Conservation (phyloP, 2,329 filamentous ascomycete genomes). For the Diaporthe nobilis region DNA sequence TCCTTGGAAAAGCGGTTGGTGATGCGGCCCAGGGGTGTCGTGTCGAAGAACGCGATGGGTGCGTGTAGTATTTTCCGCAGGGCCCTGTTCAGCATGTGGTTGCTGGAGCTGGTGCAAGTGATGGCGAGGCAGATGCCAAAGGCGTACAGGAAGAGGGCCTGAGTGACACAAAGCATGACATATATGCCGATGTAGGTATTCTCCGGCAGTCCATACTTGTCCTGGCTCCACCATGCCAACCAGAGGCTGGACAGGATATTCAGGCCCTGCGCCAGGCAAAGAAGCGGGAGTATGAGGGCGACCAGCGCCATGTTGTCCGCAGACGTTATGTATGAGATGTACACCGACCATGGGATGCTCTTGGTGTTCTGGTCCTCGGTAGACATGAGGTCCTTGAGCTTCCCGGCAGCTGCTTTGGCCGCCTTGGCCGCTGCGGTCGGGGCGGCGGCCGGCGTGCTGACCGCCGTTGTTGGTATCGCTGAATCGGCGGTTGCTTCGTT, state of each 20-base stretch:
- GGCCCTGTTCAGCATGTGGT: slow-evolving; percentile 66
- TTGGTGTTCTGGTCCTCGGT: slow-evolving; percentile 60
- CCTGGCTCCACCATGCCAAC: slow-evolving; percentile 79
- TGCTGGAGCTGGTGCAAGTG: slow-evolving; percentile 75
- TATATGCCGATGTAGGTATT: slow-evolving; percentile 68
- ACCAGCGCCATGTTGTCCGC: slow-evolving; percentile 52
- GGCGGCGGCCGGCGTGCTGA: slow-evolving; percentile 66
- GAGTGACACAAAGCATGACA: slow-evolving; percentile 68
- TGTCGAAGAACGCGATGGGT: slow-evolving; percentile 69
- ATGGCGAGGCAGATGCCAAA: slow-evolving; percentile 75
- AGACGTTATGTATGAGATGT: slow-evolving; percentile 66
- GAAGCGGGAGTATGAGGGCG: slow-evolving; percentile 64
- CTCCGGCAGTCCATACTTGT: slow-evolving; percentile 70
- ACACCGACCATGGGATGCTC: slow-evolving; percentile 71
- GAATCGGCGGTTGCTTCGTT: slow-evolving; percentile 17
- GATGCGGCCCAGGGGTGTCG: slow-evolving; percentile 77
- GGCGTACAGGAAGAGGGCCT: slow-evolving; percentile 72
- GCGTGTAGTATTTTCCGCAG: slow-evolving; percentile 35
- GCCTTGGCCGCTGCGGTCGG: slow-evolving; percentile 69
- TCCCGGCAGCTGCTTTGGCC: slow-evolving; percentile 53
- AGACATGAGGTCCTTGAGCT: slow-evolving; percentile 79
- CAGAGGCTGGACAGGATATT: slow-evolving; percentile 79
- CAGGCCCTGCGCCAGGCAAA: slow-evolving; percentile 72
- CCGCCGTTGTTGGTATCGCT: background rate
- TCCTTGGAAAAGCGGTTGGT: slow-evolving; percentile 80